Conservation (phyloP, 169 alveolate genomes). For the Plasmodium chabaudi region DNA sequence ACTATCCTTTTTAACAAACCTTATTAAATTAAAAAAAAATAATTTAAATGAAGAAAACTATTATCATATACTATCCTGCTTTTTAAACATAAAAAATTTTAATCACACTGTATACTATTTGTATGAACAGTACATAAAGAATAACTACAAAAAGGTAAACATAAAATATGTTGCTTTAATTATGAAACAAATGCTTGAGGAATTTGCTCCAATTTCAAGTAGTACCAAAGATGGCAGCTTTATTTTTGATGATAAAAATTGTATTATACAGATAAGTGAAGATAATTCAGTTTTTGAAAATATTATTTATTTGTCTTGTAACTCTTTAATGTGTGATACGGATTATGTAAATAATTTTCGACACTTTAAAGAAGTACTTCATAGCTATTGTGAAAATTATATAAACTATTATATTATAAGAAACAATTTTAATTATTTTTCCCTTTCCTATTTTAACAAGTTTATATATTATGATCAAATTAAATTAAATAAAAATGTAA, state of each 20-base stretch:
- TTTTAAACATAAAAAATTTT: conserved; percentile 1
- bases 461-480: neutral
- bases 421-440: conserved; percentile 10
- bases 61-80: conserved; percentile 26
- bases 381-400: conserved; percentile 20
- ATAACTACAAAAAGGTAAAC: neutral
- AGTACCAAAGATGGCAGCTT: neutral
- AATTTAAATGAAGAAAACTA: conserved; percentile 29
- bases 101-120: conserved; percentile 11
- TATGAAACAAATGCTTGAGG: conserved; percentile 29
- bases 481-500: neutral
- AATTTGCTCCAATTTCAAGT: neutral
- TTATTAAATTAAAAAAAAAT: conserved; percentile 7
- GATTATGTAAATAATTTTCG: conserved; percentile 14
- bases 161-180: conserved; percentile 15
- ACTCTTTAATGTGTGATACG: conserved; percentile 7
- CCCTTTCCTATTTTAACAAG: conserved; percentile 18
- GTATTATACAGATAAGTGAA: neutral
- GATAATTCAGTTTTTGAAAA: neutral
- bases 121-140: conserved; percentile 3
- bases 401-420: neutral
- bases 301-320: conserved; percentile 9
- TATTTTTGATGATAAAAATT: neutral
- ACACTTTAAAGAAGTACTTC: conserved; percentile 40
- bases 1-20: neutral